Base-by-base conservation (phyloP, 352 stramenopile genomes). In the Elongisporangium anandrum region DNA sequence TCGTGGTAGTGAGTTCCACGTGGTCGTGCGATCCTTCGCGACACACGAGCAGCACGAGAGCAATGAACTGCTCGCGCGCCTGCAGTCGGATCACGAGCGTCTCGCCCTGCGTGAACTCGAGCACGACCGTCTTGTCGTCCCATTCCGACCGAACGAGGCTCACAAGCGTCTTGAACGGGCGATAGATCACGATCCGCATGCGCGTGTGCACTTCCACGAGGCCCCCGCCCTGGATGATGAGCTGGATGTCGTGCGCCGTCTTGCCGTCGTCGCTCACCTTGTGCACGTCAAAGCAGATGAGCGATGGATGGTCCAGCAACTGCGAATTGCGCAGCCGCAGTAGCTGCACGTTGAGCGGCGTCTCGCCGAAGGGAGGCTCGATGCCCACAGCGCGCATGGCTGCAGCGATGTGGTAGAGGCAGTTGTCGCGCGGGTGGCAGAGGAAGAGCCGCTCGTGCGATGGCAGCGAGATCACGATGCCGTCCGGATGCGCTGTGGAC, bases 401-500 rank as follows among this genome's bases (percentile, higher is more conserved):
- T 0, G 69, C 61, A 10, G 76, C 60, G 56, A 92, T 88, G 49
- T 86, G 67, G 20, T 73, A 70, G 24, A 92, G 57, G 60, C 82
- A 92, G 48, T 87, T 69, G 51, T 79, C 69, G 34, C 82, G 70
- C 39, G 81, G 72, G 16, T 56, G 63, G 65, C 79, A 90, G 3
- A 87, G 70, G 57, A 92, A 92, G 15, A 92, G 70, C 3, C 78
- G 78, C 57, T 89, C 79, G 15, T 89, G 74, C 57, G 82, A 92
- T 16, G 79, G 56, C 8, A 75, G 88, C 0, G 67, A 73, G 22
- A 92, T 56, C 57, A 89, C 76, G 59, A 92, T 70, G 3, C 74
- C 80, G 20, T 89, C 80, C 0, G 64, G 64, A 48, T 89, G 73
- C 2, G 74, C 68, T 4, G 59, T 63, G 0, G 74, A 86, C 10